Evolutionary conservation across 768 basidiomycete species (phyloP), one percentile per base, ranked within the genome.

Genomic region (Auriscalpium microsporum): DNA sequence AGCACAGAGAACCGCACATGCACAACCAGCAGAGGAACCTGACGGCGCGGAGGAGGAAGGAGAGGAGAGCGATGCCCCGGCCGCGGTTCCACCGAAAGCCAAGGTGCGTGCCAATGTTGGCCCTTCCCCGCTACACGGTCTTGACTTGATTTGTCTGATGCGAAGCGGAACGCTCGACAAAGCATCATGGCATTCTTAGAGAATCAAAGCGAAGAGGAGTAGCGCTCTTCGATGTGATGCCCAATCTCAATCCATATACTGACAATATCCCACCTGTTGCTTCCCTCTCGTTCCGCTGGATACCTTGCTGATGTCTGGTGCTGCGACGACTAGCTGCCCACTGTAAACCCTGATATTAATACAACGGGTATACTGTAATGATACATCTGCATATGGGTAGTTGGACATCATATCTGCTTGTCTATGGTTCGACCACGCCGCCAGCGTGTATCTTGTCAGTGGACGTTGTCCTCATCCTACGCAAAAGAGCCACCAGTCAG

Each of bases 131-230:
- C 14, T n/a, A 45, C 14, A 5, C 2, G 10, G 8, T 19, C 45
- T 28, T 53, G 44, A 57, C 38, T 9, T n/a, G 38, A 8, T 28
- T 4, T 51, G 51, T 35, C 8, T 16, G 45, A 21, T 45, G 45
- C 45, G 40, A 28, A 77, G 76, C 65, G 61, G 55, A 80, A 71
- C 46, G 80, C 79, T 17, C 72, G 78, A 17, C 72, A 73, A 55
- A 86, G 81, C 56, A 87, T 90, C 50, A 79, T 78, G 73, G 84
- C 83, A 6, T 90, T 90, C 66, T 70, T 90, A 56, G 75, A 71
- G 40, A 84, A 86, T 62, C 84, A 89, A 63, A 87, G 86, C 61
- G 84, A 85, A 38, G 78, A 79, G 17, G 81, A 82, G n/a, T 78
- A 63, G 71, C 36, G 23, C 13, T 40, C 16, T 23, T 8, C 59